phyloP scores from a whole-genome alignment of 306 rosid species.

The Quercus cerris region DNA sequence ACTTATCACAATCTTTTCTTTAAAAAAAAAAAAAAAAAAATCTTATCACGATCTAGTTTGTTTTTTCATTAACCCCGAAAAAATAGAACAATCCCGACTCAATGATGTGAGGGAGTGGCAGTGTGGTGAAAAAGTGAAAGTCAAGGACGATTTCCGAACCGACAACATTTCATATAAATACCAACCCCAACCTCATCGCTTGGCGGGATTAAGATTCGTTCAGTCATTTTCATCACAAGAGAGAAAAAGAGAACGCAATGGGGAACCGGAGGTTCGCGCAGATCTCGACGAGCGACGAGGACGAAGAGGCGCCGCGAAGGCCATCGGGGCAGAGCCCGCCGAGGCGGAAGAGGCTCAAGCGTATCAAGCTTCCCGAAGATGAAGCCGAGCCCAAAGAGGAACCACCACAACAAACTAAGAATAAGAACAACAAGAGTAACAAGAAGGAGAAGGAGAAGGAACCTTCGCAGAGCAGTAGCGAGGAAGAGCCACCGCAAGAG shows the following conservation, averaged over 20 bases:
- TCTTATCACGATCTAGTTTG: no score
- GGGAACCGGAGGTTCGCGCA: conserved; percentile 71
- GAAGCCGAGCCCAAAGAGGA: conserved; percentile 14
- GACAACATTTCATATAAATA: neutral
- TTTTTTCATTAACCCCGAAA: no score
- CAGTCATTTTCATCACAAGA: neutral
- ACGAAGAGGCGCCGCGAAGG: conserved; percentile 44
- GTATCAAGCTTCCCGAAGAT: conserved; percentile 33
- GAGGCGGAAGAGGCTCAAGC: conserved; percentile 50
- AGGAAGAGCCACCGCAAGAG: conserved; percentile 45
- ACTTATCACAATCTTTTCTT: no score
- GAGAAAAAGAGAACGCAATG: conserved; percentile 32
- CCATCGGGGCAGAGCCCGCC: conserved; percentile 23
- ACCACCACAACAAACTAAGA: neutral
- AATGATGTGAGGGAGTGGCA: neutral
- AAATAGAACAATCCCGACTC: no score
- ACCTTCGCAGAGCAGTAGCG: neutral
- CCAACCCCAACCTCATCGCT: neutral
- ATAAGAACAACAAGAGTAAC: neutral
- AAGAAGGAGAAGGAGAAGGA: conserved; percentile 1
- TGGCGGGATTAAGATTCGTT: neutral
- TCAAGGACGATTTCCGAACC: neutral
- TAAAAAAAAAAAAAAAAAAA: no score
- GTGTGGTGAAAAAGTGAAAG: neutral
- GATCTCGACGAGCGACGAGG: conserved; percentile 77